Percentiles rank a stretch among this genome's conserved stretches.
Conservation (phyloP, 192 early-diverging fungal genomes). For the Entomortierella beljakovae region DNA sequence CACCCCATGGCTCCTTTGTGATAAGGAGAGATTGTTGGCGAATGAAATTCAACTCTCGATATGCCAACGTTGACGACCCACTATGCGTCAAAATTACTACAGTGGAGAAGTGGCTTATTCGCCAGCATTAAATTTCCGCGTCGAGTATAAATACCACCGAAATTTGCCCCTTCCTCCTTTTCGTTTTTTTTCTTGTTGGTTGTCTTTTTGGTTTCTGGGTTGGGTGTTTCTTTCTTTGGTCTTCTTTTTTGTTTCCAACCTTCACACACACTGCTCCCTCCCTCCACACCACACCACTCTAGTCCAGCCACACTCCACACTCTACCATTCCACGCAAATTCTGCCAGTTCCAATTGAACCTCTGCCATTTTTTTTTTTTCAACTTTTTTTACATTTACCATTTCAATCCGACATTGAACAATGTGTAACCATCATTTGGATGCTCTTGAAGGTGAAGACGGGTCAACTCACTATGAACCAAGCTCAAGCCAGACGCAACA, state of each 20-base stretch:
- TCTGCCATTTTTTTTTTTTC: slow-evolving; percentile 7
- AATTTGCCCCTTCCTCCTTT: slow-evolving; percentile 20
- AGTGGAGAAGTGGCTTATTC: not conserved
- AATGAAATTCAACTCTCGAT: too few relatives aligned
- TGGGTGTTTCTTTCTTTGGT: slow-evolving; percentile 1
- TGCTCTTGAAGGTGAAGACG: slow-evolving; percentile 27
- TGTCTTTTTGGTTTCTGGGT: slow-evolving; percentile 29
- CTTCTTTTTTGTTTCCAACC: slow-evolving; percentile 11
- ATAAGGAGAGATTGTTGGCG: too few relatives aligned
- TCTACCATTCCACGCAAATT: not conserved
- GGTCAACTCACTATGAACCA: not conserved
- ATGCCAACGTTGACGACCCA: too few relatives aligned
- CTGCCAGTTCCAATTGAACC: not conserved
- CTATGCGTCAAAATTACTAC: too few relatives aligned
- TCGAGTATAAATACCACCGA: slow-evolving; percentile 25
- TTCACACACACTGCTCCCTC: slow-evolving; percentile 10
- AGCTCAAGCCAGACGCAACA: slow-evolving; percentile 1
- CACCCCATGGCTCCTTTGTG: too few relatives aligned
- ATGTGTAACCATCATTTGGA: slow-evolving; percentile 54
- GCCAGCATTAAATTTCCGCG: too few relatives aligned
- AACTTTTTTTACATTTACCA: not conserved
- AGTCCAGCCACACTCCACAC: not conserved
- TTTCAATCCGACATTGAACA: not conserved
- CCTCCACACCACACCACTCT: not conserved
- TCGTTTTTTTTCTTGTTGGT: slow-evolving; percentile 25